These are phyloP conservation scores for Acanthamoeba lenticulata DNA, from an alignment of 208 protist species.

Conservation along the genomic window DNA sequence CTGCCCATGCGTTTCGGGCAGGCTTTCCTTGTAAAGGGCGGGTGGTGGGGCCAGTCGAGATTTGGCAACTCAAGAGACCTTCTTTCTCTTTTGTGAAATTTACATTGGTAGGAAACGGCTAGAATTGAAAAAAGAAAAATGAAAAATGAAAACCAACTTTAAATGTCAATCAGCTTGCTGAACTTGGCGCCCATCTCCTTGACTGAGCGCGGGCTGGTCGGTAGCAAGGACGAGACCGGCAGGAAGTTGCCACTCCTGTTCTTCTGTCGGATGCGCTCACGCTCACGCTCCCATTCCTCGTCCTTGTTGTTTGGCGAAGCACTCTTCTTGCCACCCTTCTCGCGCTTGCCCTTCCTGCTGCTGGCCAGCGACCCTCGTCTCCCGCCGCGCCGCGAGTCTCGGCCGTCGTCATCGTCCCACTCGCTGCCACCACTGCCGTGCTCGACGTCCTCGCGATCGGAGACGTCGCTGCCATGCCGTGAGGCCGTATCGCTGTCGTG, in stretches of 20 bases:
- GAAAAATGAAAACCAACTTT: background rate
- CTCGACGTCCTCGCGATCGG: background rate
- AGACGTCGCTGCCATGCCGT: background rate
- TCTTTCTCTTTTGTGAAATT: too few relatives aligned
- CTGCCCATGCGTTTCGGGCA: too few relatives aligned
- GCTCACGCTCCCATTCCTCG: constrained; percentile 38
- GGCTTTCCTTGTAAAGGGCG: too few relatives aligned
- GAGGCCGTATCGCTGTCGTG: background rate
- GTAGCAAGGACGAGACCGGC: background rate
- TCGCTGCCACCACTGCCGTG: background rate
- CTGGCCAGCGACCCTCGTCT: background rate
- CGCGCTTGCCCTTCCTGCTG: background rate
- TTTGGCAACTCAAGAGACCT: too few relatives aligned
- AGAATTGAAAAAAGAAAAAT: background rate
- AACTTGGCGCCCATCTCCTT: constrained; percentile 42
- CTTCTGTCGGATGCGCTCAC: constrained; percentile 29
- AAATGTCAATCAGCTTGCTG: constrained; percentile 36
- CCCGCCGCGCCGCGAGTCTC: background rate
- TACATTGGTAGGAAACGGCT: background rate
- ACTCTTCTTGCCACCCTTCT: background rate
- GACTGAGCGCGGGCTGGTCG: background rate
- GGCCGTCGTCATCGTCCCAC: background rate
- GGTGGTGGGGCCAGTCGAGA: too few relatives aligned
- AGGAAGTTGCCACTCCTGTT: constrained; percentile 11
- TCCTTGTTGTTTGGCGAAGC: background rate